phyloP scores from a whole-genome alignment of 176 grass and related monocot species.

The Canna indica region DNA sequence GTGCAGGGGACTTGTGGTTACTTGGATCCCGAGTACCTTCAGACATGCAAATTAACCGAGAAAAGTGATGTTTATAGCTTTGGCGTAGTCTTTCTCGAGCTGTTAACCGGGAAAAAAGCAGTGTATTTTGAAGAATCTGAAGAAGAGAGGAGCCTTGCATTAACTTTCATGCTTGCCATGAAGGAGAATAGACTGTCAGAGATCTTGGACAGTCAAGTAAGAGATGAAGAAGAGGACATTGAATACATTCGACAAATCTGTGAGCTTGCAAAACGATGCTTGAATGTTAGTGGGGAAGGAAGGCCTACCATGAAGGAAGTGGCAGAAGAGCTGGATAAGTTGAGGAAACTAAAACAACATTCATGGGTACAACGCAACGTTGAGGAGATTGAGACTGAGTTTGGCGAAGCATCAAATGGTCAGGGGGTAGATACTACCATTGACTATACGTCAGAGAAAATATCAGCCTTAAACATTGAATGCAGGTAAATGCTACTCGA shows the following conservation, averaged over 20 bases:
- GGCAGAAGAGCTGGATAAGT: not conserved
- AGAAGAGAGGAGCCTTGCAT: not conserved
- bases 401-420: not conserved
- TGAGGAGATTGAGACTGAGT: not conserved
- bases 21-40: not conserved
- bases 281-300: not conserved
- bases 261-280: not conserved
- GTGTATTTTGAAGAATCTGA: not conserved
- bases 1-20: not conserved
- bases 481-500: not conserved
- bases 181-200: not conserved
- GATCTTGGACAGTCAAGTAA: not conserved
- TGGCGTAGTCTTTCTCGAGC: not conserved
- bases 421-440: not conserved
- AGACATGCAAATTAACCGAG: not conserved
- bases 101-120: not conserved
- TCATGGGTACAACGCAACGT: not conserved
- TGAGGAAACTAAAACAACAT: not conserved
- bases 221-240: not conserved
- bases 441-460: not conserved
- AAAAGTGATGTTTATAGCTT: slow-evolving; percentile 3
- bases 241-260: not conserved
- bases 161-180: not conserved
- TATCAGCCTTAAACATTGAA: not conserved
- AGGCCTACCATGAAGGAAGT: not conserved